These are phyloP conservation scores for Strigomonas culicis DNA, from an alignment of 208 protist species.

Conservation along the genomic window DNA sequence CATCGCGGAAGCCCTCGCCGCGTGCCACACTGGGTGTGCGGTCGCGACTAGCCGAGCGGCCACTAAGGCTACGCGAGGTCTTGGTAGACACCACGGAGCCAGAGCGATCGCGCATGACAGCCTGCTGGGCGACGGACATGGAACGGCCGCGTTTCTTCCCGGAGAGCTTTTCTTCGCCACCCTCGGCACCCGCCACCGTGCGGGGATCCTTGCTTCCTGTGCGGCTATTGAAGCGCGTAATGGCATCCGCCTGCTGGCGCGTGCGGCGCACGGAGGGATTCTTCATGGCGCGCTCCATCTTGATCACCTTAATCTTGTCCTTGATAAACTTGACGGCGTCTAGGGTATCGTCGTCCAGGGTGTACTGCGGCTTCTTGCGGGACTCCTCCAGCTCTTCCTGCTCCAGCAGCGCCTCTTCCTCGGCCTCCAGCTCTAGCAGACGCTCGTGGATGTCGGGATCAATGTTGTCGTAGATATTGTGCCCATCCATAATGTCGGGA, in stretches of 20 bases:
- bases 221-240: conserved; percentile 85
- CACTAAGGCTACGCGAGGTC: conserved; percentile 75
- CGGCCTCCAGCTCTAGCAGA: conserved; percentile 89
- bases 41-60: conserved; percentile 56
- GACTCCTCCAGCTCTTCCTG: conserved; percentile 94
- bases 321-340: conserved; percentile 88
- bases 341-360: conserved; percentile 64
- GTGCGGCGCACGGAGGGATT: conserved; percentile 87
- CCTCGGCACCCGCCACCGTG: conserved; percentile 30
- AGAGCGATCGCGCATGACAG: conserved; percentile 70
- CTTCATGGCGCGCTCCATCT: conserved; percentile 90
- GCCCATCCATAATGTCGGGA: conserved; percentile 99
- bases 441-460: conserved; percentile 98
- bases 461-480: conserved; percentile 99
- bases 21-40: conserved; percentile 76
- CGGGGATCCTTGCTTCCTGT: conserved; percentile 73
- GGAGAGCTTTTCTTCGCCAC: conserved; percentile 20
- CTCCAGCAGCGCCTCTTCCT: conserved; percentile 90
- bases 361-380: conserved; percentile 47
- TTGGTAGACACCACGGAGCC: conserved; percentile 81
- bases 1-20: conserved; percentile 82
- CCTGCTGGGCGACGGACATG: conserved; percentile 79
- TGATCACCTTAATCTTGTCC: conserved; percentile 84
- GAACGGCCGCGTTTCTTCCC: conserved; percentile 68
- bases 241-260: conserved; percentile 63